Evolutionary conservation across 164 flowering plant species (phyloP), one percentile per base, ranked within the genome.

Genomic region (Annona cherimola): DNA sequence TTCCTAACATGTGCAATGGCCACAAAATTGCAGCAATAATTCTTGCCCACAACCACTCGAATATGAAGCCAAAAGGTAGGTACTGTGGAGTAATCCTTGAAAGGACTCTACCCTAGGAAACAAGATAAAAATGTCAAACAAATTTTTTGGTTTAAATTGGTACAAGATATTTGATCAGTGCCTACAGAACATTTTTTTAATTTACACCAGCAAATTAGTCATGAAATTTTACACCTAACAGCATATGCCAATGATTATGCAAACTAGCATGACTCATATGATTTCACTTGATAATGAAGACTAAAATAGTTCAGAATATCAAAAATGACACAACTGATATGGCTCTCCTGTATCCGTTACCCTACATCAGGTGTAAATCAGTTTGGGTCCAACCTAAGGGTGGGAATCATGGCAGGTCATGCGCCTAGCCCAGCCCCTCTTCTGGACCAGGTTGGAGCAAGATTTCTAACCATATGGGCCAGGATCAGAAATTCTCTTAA

Each of bases 1-100:
- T 79, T 16, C 89, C 99, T 78, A 94, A 75, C 78, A 84, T 67
- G 84, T 94, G 99, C 19, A 94, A 11, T 42, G 99, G 99, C 85
- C 80, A 85, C 71, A 94, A 76, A 62, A 89, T 73, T 41, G 84
- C 75, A 66, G 90, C 88, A 71, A 83, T 63, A 3, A 79, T 60
- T 77, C 89, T 82, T 77, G 95, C 97, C 87, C 83, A 80, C 55
- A 91, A 59, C 77, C 86, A 85, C 74, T 92, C 97, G 45, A 89
- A 63, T 20, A 76, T 4, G 14, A 87, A 78, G 79, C 74, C 71
- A 68, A 89, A 39, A 66, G 71, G 70, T 4, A 82, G 73, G 54
- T 81, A 84, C 65, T 83, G 84, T 74, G 82, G 77, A 63, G 35
- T 79, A 43, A 76, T 76, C 76, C 68, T 86, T 2, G 87, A 80